Evolutionary conservation across 148 eudicot species (phyloP), one percentile per base, ranked within the genome.

Genomic region (Camellia japonica): DNA sequence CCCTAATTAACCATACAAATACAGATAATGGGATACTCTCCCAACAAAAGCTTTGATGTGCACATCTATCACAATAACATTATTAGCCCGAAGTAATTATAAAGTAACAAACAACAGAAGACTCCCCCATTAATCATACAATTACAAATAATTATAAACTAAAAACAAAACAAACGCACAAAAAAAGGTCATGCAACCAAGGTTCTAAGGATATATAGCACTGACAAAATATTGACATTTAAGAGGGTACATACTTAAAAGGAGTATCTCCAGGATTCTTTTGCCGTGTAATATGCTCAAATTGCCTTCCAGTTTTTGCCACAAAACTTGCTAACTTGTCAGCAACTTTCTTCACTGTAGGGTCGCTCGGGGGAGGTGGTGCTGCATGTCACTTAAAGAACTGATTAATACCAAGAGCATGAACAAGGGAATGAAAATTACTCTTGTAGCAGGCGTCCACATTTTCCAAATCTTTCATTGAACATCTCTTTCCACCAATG

Each of bases 301-400:
- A 84, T 86, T 90, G 92, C 91, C 93, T 89, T 83, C 98, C 99
- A 80, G 92, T 87, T 91, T 94, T 96, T 30, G 98, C 99, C 81
- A 93, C 99, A 90, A 94, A 96, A 90, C 89, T 92, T 78, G 99
- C 99, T 78, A 96, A 88, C 82, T 87, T 91, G 80, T 96, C 99
- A n/a, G 98, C 99, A 83, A 89, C 98, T 77, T 89, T 91, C 94
- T 90, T 96, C 92, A 96, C 97, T 84, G 91, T 86, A 84, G 91
- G 90, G 84, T 96, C 98, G 88, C 93, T 96, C 82, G 99, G 98
- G 79, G 91, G 83, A 84, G 90, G 90, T 71, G 93, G 95, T 89
- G 94, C 98, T 96, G 99, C 99, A 96, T 91, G 84, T 91, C 94
- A 96, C 99, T 96, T 93, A 94, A 95, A 96, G 90, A 91, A 92